A percentile compares a stretch with the other conserved stretches of the same genome.
Evolutionary conservation across 2,329 filamentous ascomycete species (phyloP).

Genomic region (Trichoderma sp.): DNA sequence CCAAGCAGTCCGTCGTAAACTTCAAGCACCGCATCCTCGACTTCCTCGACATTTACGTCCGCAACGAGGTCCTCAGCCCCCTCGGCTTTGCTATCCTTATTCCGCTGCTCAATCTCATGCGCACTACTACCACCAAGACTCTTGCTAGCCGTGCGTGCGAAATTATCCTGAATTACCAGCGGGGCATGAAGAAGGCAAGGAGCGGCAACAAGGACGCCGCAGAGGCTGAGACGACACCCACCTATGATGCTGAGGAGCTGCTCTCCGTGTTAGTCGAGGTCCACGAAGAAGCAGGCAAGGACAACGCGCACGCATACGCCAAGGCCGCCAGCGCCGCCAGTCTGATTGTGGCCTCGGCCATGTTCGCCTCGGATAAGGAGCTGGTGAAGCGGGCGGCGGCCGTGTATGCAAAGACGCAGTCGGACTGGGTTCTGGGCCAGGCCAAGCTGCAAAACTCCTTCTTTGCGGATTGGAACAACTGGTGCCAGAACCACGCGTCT

Average conservation of each 20-base stretch:
- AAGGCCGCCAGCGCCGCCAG: constrained; percentile 74
- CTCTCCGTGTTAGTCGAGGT: constrained; percentile 64
- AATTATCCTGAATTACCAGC: constrained; percentile 73
- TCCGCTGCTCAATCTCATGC: constrained; percentile 74
- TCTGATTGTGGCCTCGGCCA: constrained; percentile 63
- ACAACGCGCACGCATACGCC: constrained; percentile 69
- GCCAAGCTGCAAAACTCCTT: constrained; percentile 64
- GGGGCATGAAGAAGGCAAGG: constrained; percentile 61
- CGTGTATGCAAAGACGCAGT: constrained; percentile 65
- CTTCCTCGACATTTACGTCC: constrained; percentile 80
- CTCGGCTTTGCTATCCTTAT: constrained; percentile 70
- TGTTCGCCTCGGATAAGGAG: constrained; percentile 57
- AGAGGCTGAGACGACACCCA: not conserved
- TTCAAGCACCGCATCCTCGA: constrained; percentile 96
- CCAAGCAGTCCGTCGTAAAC: constrained; percentile 84
- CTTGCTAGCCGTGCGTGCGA: constrained; percentile 71
- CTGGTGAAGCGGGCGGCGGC: constrained; percentile 57
- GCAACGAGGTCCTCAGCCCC: constrained; percentile 69
- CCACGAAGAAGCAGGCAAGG: constrained; percentile 66
- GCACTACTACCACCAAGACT: constrained; percentile 74
- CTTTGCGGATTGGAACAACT: constrained; percentile 74
- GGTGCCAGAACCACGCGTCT: constrained; percentile 58
- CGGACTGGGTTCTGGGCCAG: constrained; percentile 57
- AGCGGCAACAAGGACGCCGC: constrained; percentile 29
- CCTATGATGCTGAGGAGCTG: constrained; percentile 42